Conservation (phyloP, 164 flowering plant genomes). For the Tinospora cordifolia region DNA sequence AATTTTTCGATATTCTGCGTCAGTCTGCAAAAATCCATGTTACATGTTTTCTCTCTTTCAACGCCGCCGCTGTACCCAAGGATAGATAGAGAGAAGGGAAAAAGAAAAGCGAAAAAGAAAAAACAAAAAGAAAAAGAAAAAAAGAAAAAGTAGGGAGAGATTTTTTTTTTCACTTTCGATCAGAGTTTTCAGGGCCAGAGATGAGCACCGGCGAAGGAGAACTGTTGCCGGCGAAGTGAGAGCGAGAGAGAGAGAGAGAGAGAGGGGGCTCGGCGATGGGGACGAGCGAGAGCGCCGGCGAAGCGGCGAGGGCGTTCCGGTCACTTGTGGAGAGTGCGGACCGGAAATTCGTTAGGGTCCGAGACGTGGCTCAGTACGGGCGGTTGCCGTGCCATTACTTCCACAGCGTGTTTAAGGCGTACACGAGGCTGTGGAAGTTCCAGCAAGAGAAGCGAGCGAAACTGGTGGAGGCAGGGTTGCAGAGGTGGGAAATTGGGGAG, state of each 20-base stretch:
- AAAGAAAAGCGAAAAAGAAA: background rate
- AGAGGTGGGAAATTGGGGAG: conserved; percentile 96
- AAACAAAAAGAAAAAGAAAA: background rate
- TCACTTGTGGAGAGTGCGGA: conserved; percentile 68
- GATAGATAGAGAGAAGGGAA: background rate
- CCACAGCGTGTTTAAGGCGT: conserved; percentile 82
- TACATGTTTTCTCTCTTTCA: conserved; percentile 7
- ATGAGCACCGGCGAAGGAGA: no score
- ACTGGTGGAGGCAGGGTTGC: conserved; percentile 66
- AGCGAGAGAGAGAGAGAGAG: background rate
- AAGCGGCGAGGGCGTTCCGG: conserved; percentile 45
- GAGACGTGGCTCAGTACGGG: conserved; percentile 61
- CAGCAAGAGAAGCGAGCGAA: conserved; percentile 70
- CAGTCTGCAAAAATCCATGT: background rate
- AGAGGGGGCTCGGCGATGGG: conserved; percentile 13
- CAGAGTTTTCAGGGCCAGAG: background rate
- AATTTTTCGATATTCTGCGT: background rate
- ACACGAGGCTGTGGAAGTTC: conserved; percentile 79
- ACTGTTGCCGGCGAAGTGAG: background rate
- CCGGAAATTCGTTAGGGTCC: conserved; percentile 72
- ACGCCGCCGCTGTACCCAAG: conserved; percentile 10
- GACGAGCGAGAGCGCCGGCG: conserved; percentile 19
- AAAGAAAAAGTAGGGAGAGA: background rate
- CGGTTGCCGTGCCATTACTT: conserved; percentile 34
- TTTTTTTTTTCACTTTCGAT: no score